These are phyloP conservation scores for Backusella tuberculispora DNA, from an alignment of 192 early-diverging fungal genomes.

Conservation along the genomic window DNA sequence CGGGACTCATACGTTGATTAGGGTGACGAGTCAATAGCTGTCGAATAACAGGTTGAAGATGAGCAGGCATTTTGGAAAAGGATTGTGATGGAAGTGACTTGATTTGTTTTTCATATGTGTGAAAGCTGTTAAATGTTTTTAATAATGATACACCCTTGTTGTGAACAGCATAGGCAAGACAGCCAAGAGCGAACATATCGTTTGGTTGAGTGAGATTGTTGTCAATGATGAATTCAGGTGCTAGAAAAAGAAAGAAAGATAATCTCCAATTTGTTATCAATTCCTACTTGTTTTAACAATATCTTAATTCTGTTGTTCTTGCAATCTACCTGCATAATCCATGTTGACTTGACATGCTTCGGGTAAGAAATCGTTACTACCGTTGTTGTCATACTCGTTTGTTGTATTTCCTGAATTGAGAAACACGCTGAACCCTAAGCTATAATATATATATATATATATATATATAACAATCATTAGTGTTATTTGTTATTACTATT, in stretches of 20 bases:
- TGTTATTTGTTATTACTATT: background rate
- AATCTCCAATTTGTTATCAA: background rate
- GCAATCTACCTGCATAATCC: conserved; percentile 50
- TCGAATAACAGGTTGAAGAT: conserved; percentile 57
- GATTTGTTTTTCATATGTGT: conserved; percentile 64
- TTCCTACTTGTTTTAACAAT: background rate
- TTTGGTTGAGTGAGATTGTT: conserved; percentile 53
- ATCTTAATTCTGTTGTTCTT: background rate
- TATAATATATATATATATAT: conserved; percentile 30
- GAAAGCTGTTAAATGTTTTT: conserved; percentile 64
- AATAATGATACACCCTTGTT: conserved; percentile 69
- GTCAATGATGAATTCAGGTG: conserved; percentile 75
- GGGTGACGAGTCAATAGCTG: conserved; percentile 60
- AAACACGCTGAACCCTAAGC: conserved; percentile 70
- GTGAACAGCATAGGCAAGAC: conserved; percentile 72
- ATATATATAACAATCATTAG: no score
- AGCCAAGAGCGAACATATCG: conserved; percentile 84
- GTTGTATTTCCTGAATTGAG: conserved; percentile 44
- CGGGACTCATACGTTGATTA: conserved; percentile 57
- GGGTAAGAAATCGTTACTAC: conserved; percentile 62
- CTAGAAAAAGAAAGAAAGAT: conserved; percentile 32
- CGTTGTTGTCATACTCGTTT: conserved; percentile 57
- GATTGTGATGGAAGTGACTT: conserved; percentile 43
- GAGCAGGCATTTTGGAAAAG: conserved; percentile 55
- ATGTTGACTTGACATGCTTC: conserved; percentile 59